Base-by-base conservation (phyloP, 257 asterid species). In the Penstemon eatonii region DNA sequence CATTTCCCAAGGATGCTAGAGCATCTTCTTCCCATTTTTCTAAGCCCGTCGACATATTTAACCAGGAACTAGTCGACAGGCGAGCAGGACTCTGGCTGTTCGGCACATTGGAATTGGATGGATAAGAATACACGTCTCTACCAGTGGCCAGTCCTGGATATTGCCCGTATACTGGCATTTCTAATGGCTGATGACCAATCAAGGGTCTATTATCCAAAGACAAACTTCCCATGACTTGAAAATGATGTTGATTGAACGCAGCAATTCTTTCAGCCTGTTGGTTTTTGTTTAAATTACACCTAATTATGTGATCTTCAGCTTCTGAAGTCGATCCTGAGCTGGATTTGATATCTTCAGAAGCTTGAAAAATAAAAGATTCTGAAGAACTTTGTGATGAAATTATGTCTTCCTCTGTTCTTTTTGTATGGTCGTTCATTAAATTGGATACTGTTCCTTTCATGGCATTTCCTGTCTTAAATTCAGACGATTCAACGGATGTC, bases 301-400 rank as follows among this genome's bases (percentile, higher is more conserved):
- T 76, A 62, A 72, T 66, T 69, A 65, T 52, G 41, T 77, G 87
- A 73, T 83, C 88, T 68, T 89, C 95, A 6, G 82, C 79, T 63
- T 83, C 97, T 74, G 96, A 89, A 80, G 85, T 84, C 67, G 89
- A 84, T 45, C 86, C 86, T 63, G 85, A 79, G 81, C 86, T 76
- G 72, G 86, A 81, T 76, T 78, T 84, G 76, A 84, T 63, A 69
- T 84, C 86, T 75, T 84, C 95, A 64, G 75, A 72, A 60, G 84
- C 81, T 76, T 90, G 96, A 78, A 81, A 71, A 72, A 79, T 60
- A 39, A 80, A 42, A 66, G 96, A 88, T 59, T 85, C 95, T 7
- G 94, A 84, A 69, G 96, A 86, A 78, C 81, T 85, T 79, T 89
- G 97, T 62, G 96, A 88, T 69, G 96, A 90, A 68, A 88, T 69